Conservation (phyloP, 2,329 filamentous ascomycete genomes). For the Dothiorella sarmentorum region DNA sequence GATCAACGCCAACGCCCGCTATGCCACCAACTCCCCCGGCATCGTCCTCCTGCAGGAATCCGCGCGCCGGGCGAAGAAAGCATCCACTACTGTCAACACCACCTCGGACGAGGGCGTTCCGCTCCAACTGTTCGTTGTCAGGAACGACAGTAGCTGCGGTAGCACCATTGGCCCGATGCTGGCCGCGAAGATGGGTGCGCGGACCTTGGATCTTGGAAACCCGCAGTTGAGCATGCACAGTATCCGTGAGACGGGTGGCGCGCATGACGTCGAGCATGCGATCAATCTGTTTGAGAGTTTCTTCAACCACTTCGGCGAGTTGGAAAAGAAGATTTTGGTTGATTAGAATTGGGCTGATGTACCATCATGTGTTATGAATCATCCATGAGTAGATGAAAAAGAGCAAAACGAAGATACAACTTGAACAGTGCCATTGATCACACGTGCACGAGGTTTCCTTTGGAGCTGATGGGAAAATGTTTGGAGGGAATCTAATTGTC, state of each 20-base stretch:
- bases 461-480: too few species aligned
- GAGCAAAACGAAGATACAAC: background rate
- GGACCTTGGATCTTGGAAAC: slow-evolving; percentile 90
- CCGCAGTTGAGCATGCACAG: slow-evolving; percentile 96
- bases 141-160: slow-evolving; percentile 91
- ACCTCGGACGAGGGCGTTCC: slow-evolving; percentile 67
- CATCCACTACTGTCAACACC: slow-evolving; percentile 31
- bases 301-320: slow-evolving; percentile 75
- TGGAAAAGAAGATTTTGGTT: slow-evolving; percentile 80
- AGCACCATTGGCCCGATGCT: slow-evolving; percentile 98
- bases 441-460: too few species aligned
- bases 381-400: slow-evolving; percentile 5
- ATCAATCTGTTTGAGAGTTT: slow-evolving; percentile 85
- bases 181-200: slow-evolving; percentile 76
- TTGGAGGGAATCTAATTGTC: too few species aligned
- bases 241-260: slow-evolving; percentile 88
- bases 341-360: slow-evolving; percentile 54
- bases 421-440: background rate
- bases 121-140: slow-evolving; percentile 90
- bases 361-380: background rate
- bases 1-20: slow-evolving; percentile 95
- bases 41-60: slow-evolving; percentile 90
- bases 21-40: slow-evolving; percentile 93
- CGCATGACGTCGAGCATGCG: slow-evolving; percentile 81
- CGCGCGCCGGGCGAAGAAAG: slow-evolving; percentile 58